Evolutionary conservation across 2,329 filamentous ascomycete species (phyloP), one percentile per base, ranked within the genome.

Genomic region (Beauveria pseudobassiana): DNA sequence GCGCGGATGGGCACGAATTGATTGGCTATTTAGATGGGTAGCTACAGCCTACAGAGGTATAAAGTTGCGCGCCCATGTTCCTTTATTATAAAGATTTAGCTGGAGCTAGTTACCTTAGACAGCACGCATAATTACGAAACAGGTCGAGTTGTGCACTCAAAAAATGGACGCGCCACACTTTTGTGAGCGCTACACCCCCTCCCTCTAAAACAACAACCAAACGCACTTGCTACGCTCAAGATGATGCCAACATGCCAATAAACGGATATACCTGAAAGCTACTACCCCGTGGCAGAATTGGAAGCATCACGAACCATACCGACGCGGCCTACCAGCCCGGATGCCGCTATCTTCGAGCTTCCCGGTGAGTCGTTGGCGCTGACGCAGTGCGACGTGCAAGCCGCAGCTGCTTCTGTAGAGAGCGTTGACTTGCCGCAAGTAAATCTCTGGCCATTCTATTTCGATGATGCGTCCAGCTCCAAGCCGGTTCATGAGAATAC

Each of bases 321-420:
- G 6, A 16, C 40, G 12, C 40, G 14, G n/a, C 1, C 9, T 48
- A 12, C 16, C 20, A 20, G 16, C 28, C 40, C 14, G 18, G 64
- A 67, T 59, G 68, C 66, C 46, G 61, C 67, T 48, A 62, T 70
- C 57, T 74, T 72, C 50, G 73, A 74, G 61, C 73, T 75, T 71
- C 46, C 68, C 6, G 69, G 66, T 63, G 72, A 74, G 53, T 63
- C 70, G 34, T 64, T 63, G n/a, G 52, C 57, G 18, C 22, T 34
- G 58, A 28, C 40, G 26, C 38, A 10, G 22, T 34, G 48, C 4
- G 18, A 18, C 38, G 5, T 43, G n/a, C 34, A 40, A n/a, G n/a
- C n/a, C 6, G 26, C 42, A 3, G 9, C 5, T 5, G n/a, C n/a
- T 26, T n/a, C 40, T 9, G 8, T 18, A 48, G 40, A 28, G 20